Evolutionary conservation across 2,329 filamentous ascomycete species (phyloP).

Genomic region (Hymenoscyphus occultus): DNA sequence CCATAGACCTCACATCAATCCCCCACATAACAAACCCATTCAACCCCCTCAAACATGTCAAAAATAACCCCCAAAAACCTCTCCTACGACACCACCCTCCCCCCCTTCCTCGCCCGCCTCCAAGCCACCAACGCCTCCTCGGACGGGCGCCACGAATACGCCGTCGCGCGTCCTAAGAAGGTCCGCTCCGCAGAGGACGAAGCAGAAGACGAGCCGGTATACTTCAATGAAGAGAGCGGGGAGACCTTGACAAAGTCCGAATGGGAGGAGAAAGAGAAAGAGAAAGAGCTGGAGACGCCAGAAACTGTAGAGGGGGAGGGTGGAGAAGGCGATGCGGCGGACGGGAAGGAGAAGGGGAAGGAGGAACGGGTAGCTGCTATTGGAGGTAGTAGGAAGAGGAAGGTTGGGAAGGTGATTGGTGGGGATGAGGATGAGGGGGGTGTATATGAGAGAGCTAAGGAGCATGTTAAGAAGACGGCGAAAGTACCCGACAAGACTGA

Average conservation of each 20-base stretch:
- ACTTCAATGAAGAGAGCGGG: constrained; percentile 71
- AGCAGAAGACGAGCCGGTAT: constrained; percentile 72
- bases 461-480: constrained; percentile 9
- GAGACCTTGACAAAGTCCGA: constrained; percentile 44
- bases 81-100: constrained; percentile 58
- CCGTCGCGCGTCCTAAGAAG: constrained; percentile 40
- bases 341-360: constrained; percentile 23
- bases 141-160: constrained; percentile 43
- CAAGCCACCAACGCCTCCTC: constrained; percentile 51
- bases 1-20: background rate
- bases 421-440: constrained; percentile 26
- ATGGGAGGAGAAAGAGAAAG: constrained; percentile 35
- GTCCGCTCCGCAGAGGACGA: constrained; percentile 63
- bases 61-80: constrained; percentile 72
- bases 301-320: constrained; percentile 25
- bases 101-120: constrained; percentile 58
- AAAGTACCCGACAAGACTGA: background rate
- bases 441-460: constrained; percentile 9
- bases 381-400: constrained; percentile 52
- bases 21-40: background rate
- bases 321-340: constrained; percentile 4
- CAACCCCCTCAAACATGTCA: constrained; percentile 31
- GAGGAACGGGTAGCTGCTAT: constrained; percentile 41
- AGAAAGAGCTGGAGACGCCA: constrained; percentile 25
- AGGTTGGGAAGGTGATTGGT: constrained; percentile 50